Evolutionary conservation across 2,329 filamentous ascomycete genomes (phyloP).

Genomic region (Whalleya microplaca): DNA sequence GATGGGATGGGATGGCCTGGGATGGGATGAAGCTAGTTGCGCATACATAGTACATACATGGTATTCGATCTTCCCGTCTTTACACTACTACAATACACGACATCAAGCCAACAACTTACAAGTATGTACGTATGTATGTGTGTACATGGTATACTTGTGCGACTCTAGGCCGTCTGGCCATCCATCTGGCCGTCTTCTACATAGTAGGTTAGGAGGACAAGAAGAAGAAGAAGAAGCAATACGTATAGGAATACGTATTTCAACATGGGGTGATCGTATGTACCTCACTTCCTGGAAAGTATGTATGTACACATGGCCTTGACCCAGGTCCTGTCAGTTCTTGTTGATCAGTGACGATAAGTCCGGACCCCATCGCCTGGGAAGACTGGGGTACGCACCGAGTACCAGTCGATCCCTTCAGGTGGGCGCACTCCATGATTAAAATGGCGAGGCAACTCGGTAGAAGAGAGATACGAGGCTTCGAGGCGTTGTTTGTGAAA

Average conservation of each 20-base stretch:
- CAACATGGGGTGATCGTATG: too few species aligned
- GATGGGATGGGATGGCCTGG: conserved; percentile 11
- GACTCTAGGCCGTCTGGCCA: too few species aligned
- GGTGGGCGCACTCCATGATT: not conserved
- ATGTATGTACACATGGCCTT: not conserved
- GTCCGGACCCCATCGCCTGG: conserved; percentile 8
- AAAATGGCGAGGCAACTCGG: not conserved
- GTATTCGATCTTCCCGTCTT: not conserved
- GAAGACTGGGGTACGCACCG: conserved; percentile 4
- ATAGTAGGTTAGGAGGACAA: too few species aligned
- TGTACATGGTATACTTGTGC: too few species aligned
- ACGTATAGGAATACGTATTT: too few species aligned
- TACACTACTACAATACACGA: not conserved
- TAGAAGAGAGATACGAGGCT: not conserved
- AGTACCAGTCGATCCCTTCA: not conserved
- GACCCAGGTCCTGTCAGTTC: conserved; percentile 4
- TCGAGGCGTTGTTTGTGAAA: not conserved
- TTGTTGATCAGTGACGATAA: conserved; percentile 24
- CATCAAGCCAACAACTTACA: too few species aligned
- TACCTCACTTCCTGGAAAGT: not conserved
- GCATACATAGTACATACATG: not conserved
- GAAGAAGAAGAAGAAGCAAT: too few species aligned
- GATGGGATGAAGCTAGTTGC: not conserved
- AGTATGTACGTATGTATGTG: too few species aligned
- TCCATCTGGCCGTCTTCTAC: too few species aligned